phyloP scores from a whole-genome alignment of 352 stramenopile species.

The Phytophthora melonis region DNA sequence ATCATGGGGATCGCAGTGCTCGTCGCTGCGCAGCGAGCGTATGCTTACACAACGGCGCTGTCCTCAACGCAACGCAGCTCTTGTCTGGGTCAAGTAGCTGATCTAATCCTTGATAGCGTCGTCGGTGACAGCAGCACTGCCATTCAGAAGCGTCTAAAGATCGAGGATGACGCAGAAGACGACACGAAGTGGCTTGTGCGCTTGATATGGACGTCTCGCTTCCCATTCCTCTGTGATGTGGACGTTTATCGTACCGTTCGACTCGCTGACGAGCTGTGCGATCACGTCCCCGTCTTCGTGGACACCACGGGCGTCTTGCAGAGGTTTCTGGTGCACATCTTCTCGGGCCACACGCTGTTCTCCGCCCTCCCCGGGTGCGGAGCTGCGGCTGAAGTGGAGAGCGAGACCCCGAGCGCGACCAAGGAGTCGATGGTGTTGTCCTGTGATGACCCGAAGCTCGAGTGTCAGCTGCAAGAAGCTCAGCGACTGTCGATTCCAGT shows the following conservation, averaged over 20 bases:
- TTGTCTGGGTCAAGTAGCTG: constrained; percentile 5
- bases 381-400: constrained; percentile 22
- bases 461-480: constrained; percentile 41
- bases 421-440: constrained; percentile 44
- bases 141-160: not conserved
- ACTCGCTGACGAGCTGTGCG: constrained; percentile 40
- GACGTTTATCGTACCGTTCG: constrained; percentile 24
- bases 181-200: constrained; percentile 7
- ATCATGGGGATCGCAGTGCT: constrained; percentile 6
- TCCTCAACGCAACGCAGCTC: not conserved
- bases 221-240: constrained; percentile 43
- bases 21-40: constrained; percentile 14
- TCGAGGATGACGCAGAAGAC: constrained; percentile 2
- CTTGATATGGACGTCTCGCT: constrained; percentile 50
- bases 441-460: constrained; percentile 38
- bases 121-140: not conserved
- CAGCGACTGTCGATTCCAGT: constrained; percentile 36
- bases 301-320: constrained; percentile 54
- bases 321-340: constrained; percentile 57
- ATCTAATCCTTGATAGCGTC: constrained; percentile 5
- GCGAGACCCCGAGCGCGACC: constrained; percentile 15
- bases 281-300: constrained; percentile 55
- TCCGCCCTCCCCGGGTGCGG: constrained; percentile 26
- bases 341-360: constrained; percentile 54
- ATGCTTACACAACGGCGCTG: constrained; percentile 14